Base-by-base conservation (phyloP, 2,329 filamentous ascomycete species). In the Fusarium lateritium region DNA sequence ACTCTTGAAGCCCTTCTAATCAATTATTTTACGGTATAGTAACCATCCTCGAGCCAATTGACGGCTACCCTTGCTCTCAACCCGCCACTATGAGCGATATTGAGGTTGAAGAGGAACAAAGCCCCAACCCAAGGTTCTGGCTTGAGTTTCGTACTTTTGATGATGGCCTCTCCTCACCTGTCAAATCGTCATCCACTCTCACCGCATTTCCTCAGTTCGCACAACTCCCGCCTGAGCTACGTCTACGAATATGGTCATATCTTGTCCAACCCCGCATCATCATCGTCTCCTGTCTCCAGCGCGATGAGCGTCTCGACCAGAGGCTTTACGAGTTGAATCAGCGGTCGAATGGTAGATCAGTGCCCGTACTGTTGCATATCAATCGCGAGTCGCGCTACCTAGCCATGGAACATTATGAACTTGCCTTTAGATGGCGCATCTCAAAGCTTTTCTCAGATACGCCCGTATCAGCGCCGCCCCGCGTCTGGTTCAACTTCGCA, bases 401-500 rank as follows among this genome's bases (percentile, higher is more conserved):
- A 9, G 84, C 79, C 4, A 77, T 82, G 28, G 57, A 66, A 21
- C 81, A 80, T 73, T 86, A 86, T 76, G 79, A 82, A 71, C 79
- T 78, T 36, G 76, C 83, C 13, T 85, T 86, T 69, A 72, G 78
- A 50, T 86, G 83, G 83, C 80, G 79, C 60, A 79, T 83, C 49
- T 83, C 83, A 19, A 78, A 76, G 56, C 76, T 81, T 22, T 75
- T 83, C 31, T 75, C 74, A 38, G 76, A 74, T 63, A 76, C 75
- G 61, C 77, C 76, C 39, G 64, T 76, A 55, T 78, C 75, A 73
- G 78, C 75, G 19, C 77, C 78, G 11, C 76, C 82, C 3, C 76
- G 76, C 28, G 79, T 81, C 15, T 85, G 80, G 78, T 86, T 86
- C 82, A 82, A 84, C 76, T 86, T 83, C 72, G 72, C 59, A 24